These are phyloP conservation scores for Suillus clintonianus DNA, from an alignment of 768 basidiomycete genomes.

Conservation along the genomic window DNA sequence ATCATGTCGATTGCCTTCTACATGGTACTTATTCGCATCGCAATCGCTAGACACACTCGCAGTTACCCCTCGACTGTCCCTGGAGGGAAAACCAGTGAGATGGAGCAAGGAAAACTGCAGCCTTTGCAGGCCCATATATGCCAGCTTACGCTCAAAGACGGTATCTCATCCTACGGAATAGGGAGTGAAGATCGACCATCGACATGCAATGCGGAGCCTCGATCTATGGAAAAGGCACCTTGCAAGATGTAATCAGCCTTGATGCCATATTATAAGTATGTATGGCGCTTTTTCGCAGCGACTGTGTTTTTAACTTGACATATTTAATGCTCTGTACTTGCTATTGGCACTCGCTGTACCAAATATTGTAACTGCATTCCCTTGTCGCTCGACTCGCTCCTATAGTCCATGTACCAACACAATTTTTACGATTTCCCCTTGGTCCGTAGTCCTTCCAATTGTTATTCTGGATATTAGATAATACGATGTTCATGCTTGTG, in stretches of 20 bases:
- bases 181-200: background rate
- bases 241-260: background rate
- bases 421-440: background rate
- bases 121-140: background rate
- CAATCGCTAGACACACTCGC: background rate
- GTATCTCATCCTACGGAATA: background rate
- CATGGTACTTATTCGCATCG: constrained; percentile 7
- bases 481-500: background rate
- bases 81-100: background rate
- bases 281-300: background rate
- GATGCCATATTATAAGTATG: background rate
- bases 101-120: background rate
- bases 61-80: background rate
- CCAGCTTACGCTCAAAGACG: background rate
- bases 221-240: background rate
- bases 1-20: constrained; percentile 9
- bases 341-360: background rate
- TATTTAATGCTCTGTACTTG: background rate
- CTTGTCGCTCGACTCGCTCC: background rate
- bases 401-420: background rate
- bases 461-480: background rate
- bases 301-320: background rate
- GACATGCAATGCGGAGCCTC: background rate
- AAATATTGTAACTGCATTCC: background rate
- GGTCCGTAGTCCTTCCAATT: background rate